A percentile compares a stretch with the other conserved stretches of the same genome.
Evolutionary conservation across 768 basidiomycete genomes (phyloP).

Genomic region (Lentinula aciculospora): DNA sequence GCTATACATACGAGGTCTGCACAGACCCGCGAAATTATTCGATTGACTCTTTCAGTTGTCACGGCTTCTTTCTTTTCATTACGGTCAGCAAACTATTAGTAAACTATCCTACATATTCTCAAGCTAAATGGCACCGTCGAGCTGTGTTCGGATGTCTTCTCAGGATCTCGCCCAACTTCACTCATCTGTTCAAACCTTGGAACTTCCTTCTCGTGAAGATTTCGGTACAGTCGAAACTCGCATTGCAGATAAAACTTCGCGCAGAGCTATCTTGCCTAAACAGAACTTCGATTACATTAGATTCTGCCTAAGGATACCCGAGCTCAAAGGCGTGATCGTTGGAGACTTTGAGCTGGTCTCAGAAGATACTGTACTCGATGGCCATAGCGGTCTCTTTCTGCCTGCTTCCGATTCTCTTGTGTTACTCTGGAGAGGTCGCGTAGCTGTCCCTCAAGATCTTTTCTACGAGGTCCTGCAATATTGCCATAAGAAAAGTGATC

Average conservation of each 20-base stretch:
- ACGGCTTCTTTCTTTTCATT: too few relatives aligned
- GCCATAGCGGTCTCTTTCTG: background rate
- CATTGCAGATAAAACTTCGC: background rate
- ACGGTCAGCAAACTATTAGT: too few relatives aligned
- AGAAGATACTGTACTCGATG: background rate
- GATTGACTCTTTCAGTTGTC: too few relatives aligned
- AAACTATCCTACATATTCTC: background rate
- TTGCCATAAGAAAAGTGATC: constrained; percentile 41
- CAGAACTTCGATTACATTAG: background rate
- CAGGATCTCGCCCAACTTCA: constrained; percentile 2
- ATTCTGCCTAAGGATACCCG: background rate
- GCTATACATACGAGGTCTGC: too few relatives aligned
- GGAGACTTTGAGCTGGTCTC: background rate
- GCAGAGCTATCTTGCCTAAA: background rate
- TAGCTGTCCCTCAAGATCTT: constrained; percentile 51
- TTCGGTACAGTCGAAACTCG: background rate
- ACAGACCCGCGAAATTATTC: too few relatives aligned
- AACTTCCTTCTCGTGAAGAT: background rate
- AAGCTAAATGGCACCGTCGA: background rate
- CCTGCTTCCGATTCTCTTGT: background rate
- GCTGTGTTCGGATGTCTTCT: background rate
- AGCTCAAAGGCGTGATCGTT: background rate
- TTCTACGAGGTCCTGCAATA: constrained; percentile 53
- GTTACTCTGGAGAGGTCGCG: constrained; percentile 41
- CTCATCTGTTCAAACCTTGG: background rate